Conservation (phyloP, 2,329 filamentous ascomycete species). For the Claviceps paspali region DNA sequence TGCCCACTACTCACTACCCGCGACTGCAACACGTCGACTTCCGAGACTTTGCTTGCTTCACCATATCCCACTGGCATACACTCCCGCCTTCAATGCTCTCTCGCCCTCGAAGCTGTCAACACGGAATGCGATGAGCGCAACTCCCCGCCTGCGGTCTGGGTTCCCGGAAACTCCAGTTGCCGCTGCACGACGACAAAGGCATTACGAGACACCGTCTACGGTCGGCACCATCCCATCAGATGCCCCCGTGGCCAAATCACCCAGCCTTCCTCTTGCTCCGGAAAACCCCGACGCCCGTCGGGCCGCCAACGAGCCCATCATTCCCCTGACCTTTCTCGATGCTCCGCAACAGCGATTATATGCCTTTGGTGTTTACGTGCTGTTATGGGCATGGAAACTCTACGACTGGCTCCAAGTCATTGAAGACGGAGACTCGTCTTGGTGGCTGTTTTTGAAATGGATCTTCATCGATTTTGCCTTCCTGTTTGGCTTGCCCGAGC, state of each 20-base stretch:
- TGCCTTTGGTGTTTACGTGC: slow-evolving; percentile 62
- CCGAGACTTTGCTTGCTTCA: not conserved
- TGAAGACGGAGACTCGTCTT: slow-evolving; percentile 73
- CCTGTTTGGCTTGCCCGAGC: slow-evolving; percentile 69
- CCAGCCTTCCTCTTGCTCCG: slow-evolving; percentile 31
- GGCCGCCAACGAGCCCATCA: slow-evolving; percentile 42
- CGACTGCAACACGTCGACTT: not conserved
- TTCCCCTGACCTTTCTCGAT: slow-evolving; percentile 70
- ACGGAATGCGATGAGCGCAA: slow-evolving; percentile 65
- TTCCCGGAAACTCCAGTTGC: slow-evolving; percentile 60
- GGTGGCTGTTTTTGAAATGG: slow-evolving; percentile 91
- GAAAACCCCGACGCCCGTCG: slow-evolving; percentile 19
- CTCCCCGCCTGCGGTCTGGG: slow-evolving; percentile 68
- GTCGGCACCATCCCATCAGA: slow-evolving; percentile 16
- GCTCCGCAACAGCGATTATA: slow-evolving; percentile 85
- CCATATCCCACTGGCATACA: too few species aligned
- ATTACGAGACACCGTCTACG: slow-evolving; percentile 17
- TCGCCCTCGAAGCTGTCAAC: slow-evolving; percentile 8
- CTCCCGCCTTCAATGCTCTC: slow-evolving; percentile 5
- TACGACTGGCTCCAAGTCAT: slow-evolving; percentile 73
- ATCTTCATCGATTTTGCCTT: slow-evolving; percentile 71
- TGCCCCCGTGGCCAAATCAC: slow-evolving; percentile 16
- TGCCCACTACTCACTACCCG: not conserved
- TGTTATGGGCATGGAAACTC: slow-evolving; percentile 65
- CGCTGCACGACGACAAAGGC: slow-evolving; percentile 20